These are phyloP conservation scores for Aegle marmelos DNA, from an alignment of 345 rosid genomes.

Conservation along the genomic window DNA sequence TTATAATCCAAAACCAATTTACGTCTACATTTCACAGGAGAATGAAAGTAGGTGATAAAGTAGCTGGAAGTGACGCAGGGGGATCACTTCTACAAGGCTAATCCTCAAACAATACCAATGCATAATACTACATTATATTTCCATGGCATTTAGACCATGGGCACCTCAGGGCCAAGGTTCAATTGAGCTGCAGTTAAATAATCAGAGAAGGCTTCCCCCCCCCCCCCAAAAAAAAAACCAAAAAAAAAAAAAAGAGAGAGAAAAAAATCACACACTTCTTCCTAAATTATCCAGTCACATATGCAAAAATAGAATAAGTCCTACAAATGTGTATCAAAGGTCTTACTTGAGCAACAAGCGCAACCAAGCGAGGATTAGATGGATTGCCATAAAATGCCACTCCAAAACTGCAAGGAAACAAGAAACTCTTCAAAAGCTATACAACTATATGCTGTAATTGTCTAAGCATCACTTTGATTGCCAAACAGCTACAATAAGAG, in stretches of 20 bases:
- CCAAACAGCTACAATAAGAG: too few species aligned
- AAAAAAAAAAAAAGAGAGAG: too few species aligned
- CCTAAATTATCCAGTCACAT: not conserved
- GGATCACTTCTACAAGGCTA: not conserved
- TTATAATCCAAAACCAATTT: too few species aligned
- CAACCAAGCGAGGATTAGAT: constrained; percentile 73
- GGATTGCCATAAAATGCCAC: constrained; percentile 75
- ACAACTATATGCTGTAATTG: not conserved
- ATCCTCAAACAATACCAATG: not conserved
- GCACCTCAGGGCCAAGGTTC: not conserved
- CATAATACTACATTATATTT: not conserved
- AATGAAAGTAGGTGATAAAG: not conserved
- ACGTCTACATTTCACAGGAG: not conserved
- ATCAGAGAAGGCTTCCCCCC: not conserved
- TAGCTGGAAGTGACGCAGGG: not conserved
- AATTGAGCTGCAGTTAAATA: not conserved
- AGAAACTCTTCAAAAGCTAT: not conserved
- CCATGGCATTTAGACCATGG: not conserved
- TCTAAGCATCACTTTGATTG: not conserved
- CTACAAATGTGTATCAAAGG: not conserved
- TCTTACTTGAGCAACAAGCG: constrained; percentile 88
- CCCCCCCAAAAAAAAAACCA: too few species aligned
- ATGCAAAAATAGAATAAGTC: not conserved
- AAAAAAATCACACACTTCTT: not conserved
- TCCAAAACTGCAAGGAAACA: constrained; percentile 57